Evolutionary conservation across 306 rosid genomes (phyloP).

Genomic region (Castanospermum australe): DNA sequence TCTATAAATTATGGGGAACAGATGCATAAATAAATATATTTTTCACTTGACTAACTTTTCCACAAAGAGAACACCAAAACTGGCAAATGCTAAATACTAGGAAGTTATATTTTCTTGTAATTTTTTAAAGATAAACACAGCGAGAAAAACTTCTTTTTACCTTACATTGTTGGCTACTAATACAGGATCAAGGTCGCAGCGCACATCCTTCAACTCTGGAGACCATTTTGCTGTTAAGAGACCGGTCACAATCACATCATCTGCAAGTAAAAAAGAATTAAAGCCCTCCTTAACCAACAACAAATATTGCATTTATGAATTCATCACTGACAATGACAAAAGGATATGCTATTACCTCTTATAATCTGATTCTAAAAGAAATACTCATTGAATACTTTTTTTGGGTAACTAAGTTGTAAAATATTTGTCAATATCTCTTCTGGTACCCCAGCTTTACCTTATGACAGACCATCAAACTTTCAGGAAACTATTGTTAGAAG

Average conservation of each 20-base stretch:
- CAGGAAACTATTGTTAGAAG: not conserved
- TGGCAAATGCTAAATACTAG: not conserved
- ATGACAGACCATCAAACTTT: not conserved
- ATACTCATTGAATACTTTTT: not conserved
- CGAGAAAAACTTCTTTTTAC: constrained; percentile 39
- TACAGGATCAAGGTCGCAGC: constrained; percentile 92
- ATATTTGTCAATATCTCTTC: not conserved
- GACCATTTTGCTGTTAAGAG: constrained; percentile 94
- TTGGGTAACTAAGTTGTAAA: not conserved
- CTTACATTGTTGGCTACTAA: constrained; percentile 81
- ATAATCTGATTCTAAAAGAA: not conserved
- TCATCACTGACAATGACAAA: constrained; percentile 15
- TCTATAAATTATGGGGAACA: not conserved
- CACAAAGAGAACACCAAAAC: not conserved
- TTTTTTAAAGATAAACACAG: constrained; percentile 1
- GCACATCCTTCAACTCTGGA: constrained; percentile 89
- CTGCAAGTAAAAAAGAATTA: constrained; percentile 39
- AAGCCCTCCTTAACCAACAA: constrained; percentile 3
- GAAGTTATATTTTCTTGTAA: constrained; percentile 14
- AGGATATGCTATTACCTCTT: not conserved
- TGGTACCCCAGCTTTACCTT: not conserved
- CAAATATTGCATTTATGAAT: constrained; percentile 16
- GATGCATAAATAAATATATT: not conserved
- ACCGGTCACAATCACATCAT: constrained; percentile 83
- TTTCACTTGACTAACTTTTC: not conserved